These are phyloP conservation scores for Calocybe gangraenosa DNA, from an alignment of 768 basidiomycete species.

Conservation along the genomic window DNA sequence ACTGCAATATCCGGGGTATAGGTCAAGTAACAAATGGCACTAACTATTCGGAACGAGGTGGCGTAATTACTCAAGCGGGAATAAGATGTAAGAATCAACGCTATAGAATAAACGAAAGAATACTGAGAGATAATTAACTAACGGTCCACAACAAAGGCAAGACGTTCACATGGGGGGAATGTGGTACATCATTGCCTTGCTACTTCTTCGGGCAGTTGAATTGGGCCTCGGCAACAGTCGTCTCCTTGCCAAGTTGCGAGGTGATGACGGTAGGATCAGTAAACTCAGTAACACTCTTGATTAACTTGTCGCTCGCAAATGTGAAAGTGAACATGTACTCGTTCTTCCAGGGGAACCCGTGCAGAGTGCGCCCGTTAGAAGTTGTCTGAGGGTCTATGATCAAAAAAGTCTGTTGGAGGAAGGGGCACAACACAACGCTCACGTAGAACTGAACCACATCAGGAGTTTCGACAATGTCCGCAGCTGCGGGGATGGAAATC, in stretches of 20 bases:
- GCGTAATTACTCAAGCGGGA: too few relatives aligned
- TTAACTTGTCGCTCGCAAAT: slow-evolving; percentile 9
- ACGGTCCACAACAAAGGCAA: too few relatives aligned
- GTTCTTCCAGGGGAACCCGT: slow-evolving; percentile 13
- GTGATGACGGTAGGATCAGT: slow-evolving; percentile 12
- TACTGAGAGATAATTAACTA: too few relatives aligned
- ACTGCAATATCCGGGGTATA: too few relatives aligned
- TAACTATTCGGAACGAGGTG: too few relatives aligned
- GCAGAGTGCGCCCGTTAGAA: slow-evolving; percentile 9
- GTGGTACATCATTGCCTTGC: too few relatives aligned
- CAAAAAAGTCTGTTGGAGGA: background rate
- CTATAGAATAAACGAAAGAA: too few relatives aligned
- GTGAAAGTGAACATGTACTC: slow-evolving; percentile 18
- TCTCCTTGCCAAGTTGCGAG: slow-evolving; percentile 5
- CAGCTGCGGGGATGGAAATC: slow-evolving; percentile 9
- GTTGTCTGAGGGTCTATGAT: slow-evolving; percentile 4
- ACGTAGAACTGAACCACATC: slow-evolving; percentile 13
- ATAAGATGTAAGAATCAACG: too few relatives aligned
- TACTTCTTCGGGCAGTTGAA: slow-evolving; percentile 1
- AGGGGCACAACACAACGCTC: background rate
- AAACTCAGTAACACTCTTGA: slow-evolving; percentile 13
- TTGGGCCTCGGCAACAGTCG: slow-evolving; percentile 6
- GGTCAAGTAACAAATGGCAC: too few relatives aligned
- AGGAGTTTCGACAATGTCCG: slow-evolving; percentile 9
- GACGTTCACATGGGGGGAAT: too few relatives aligned